Conservation (phyloP, 2,329 filamentous ascomycete genomes). For the Alternaria ethzedia region DNA sequence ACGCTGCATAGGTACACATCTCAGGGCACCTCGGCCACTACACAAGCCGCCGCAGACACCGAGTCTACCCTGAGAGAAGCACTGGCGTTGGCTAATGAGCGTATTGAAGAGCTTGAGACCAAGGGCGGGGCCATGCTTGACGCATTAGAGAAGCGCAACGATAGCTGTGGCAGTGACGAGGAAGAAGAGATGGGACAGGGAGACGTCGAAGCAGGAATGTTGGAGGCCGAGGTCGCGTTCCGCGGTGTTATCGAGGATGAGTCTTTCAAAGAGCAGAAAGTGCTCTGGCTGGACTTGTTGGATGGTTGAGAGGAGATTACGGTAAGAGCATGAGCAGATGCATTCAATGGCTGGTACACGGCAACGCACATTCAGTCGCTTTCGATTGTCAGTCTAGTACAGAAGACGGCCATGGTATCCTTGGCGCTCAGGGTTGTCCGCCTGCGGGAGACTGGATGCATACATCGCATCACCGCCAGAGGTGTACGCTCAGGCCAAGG, state of each 20-base stretch:
- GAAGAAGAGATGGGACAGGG: conserved; percentile 6
- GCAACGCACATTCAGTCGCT: background rate
- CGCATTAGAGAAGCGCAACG: conserved; percentile 8
- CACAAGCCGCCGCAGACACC: background rate
- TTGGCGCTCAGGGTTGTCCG: background rate
- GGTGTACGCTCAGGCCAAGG: background rate
- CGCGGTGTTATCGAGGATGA: conserved; percentile 22
- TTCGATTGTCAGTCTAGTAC: background rate
- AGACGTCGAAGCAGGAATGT: conserved; percentile 1
- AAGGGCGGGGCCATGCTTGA: conserved; percentile 17
- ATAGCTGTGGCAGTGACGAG: background rate
- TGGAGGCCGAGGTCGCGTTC: conserved; percentile 15
- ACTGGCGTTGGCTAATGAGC: conserved; percentile 13
- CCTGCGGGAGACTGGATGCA: background rate
- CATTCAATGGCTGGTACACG: background rate
- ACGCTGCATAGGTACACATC: conserved; percentile 1
- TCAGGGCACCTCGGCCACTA: background rate
- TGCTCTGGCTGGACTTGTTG: conserved; percentile 13
- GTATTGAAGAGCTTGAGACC: conserved; percentile 23
- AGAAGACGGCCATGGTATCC: background rate
- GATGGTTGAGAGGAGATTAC: background rate
- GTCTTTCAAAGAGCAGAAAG: conserved; percentile 18
- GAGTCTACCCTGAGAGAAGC: conserved; percentile 18
- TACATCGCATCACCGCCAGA: background rate
- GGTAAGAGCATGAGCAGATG: background rate